Conservation (phyloP, 805 yeast species). For the Saturnispora quitensis region DNA sequence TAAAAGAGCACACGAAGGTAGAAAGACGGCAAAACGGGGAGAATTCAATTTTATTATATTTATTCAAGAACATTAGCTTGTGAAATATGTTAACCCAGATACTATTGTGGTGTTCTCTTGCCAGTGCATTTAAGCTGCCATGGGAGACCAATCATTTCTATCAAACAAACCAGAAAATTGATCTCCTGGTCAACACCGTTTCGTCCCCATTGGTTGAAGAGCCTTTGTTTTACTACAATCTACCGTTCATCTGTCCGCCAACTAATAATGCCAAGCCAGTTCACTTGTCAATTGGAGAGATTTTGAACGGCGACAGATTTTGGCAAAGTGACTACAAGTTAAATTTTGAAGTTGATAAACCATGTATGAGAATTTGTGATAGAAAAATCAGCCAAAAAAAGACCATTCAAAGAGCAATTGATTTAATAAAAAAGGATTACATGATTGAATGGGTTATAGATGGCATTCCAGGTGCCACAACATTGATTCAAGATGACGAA, state of each 20-base stretch:
- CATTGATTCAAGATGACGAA: conserved; percentile 53
- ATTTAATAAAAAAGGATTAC: conserved; percentile 58
- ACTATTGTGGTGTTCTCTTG: background rate
- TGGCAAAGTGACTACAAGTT: conserved; percentile 69
- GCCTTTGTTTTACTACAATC: conserved; percentile 67
- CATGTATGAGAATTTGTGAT: conserved; percentile 63
- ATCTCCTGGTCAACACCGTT: conserved; percentile 64
- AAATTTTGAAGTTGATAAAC: conserved; percentile 51
- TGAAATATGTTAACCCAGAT: background rate
- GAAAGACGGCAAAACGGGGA: background rate
- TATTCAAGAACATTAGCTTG: background rate
- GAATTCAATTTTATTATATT: background rate
- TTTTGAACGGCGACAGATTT: conserved; percentile 71
- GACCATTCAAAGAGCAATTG: conserved; percentile 47
- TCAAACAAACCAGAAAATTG: conserved; percentile 49
- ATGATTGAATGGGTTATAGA: conserved; percentile 80
- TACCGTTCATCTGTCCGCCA: conserved; percentile 77
- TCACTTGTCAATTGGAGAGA: conserved; percentile 65
- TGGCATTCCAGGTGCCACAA: conserved; percentile 81
- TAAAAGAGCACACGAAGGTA: background rate
- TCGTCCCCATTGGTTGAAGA: conserved; percentile 70
- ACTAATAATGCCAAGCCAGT: conserved; percentile 44
- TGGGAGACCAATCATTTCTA: conserved; percentile 32
- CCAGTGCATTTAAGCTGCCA: conserved; percentile 14
- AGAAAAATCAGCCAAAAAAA: conserved; percentile 39